Conservation (phyloP, 352 stramenopile genomes). For the Globisporangium abappressorium region DNA sequence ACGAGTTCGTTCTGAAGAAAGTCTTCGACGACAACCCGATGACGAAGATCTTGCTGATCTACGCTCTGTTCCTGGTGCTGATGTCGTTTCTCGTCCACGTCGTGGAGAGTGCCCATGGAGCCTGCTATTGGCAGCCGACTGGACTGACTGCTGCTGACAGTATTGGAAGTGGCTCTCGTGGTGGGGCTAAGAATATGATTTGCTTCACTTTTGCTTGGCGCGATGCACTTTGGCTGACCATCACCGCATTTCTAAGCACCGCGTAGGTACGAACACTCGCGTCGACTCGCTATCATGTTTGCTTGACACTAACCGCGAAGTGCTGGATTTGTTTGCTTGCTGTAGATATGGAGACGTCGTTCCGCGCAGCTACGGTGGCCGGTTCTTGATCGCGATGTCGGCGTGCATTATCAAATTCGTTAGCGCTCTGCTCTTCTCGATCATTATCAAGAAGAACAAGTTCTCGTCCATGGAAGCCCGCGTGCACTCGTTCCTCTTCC, state of each 20-base stretch:
- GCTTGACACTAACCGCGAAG: background rate
- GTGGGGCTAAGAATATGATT: conserved; percentile 19
- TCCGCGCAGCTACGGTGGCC: conserved; percentile 25
- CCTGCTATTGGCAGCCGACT: conserved; percentile 26
- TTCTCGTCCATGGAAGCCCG: conserved; percentile 65
- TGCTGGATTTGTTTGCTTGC: no score
- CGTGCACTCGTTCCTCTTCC: conserved; percentile 61
- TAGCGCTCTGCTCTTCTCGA: conserved; percentile 47
- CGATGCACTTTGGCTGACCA: conserved; percentile 45
- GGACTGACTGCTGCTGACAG: background rate
- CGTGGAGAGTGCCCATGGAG: conserved; percentile 44
- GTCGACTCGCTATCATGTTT: background rate
- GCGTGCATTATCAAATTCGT: conserved; percentile 34
- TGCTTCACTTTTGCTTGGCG: conserved; percentile 32
- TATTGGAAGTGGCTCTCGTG: background rate
- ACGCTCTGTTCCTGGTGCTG: conserved; percentile 21
- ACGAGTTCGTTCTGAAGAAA: conserved; percentile 72
- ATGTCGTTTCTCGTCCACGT: conserved; percentile 45
- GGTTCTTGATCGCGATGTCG: conserved; percentile 28
- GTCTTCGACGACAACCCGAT: conserved; percentile 57
- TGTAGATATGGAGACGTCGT: conserved; percentile 43
- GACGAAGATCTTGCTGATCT: conserved; percentile 35
- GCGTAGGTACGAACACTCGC: conserved; percentile 21
- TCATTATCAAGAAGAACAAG: conserved; percentile 59
- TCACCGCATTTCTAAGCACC: conserved; percentile 46